Evolutionary conservation across 192 early-diverging fungal genomes (phyloP).

Genomic region (Linnemannia schmuckeri): DNA sequence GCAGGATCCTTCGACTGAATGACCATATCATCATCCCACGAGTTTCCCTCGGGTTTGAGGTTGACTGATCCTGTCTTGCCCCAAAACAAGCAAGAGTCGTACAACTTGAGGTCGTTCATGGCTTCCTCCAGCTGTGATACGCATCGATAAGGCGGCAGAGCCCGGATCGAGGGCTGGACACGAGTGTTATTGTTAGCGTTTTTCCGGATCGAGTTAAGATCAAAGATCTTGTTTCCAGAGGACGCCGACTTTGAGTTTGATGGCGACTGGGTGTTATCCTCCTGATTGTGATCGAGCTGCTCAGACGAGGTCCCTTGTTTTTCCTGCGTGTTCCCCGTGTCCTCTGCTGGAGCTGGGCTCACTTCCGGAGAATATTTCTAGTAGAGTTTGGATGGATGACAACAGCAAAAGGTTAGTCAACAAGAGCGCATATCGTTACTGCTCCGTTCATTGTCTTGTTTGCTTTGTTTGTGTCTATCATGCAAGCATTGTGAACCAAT

Average conservation of each 20-base stretch:
- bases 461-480: too few relatives aligned
- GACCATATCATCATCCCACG: slow-evolving; percentile 56
- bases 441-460: background rate
- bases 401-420: background rate
- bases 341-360: slow-evolving; percentile 37
- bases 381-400: slow-evolving; percentile 5
- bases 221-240: background rate
- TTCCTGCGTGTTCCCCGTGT: background rate
- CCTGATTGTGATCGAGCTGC: background rate
- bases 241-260: background rate
- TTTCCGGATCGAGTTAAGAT: background rate
- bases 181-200: slow-evolving; percentile 2
- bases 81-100: slow-evolving; percentile 53
- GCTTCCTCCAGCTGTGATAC: slow-evolving; percentile 49
- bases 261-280: background rate
- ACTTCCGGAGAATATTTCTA: slow-evolving; percentile 57
- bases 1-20: slow-evolving; percentile 55
- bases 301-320: background rate
- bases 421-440: background rate
- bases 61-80: slow-evolving; percentile 48
- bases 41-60: slow-evolving; percentile 52
- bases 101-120: slow-evolving; percentile 44
- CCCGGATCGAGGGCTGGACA: slow-evolving; percentile 15
- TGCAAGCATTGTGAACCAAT: background rate
- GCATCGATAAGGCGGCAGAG: slow-evolving; percentile 35